Evolutionary conservation across 495 filamentous ascomycete species (phyloP), one percentile per base, ranked within the genome.

Genomic region (Podospora pseudoanserina): DNA sequence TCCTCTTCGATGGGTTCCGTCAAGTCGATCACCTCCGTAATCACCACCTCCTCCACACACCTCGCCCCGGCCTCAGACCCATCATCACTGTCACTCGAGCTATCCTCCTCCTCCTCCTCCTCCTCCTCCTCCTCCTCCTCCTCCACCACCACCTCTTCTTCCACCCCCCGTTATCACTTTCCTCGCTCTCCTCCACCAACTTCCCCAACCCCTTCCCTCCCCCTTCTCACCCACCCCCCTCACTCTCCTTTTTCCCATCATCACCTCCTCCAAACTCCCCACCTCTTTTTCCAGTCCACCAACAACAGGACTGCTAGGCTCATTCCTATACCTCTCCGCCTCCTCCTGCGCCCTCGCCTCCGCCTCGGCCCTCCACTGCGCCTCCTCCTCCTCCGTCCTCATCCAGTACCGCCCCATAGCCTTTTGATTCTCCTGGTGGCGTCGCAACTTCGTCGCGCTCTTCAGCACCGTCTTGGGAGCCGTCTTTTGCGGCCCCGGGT

Each of bases 361-460:
- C 20, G 72, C 72, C 34, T 78, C 76, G 1, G 66, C 71, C n/a
- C 76, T 59, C 70, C 68, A 70, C 60, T 67, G 64, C 5, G 75
- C 73, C 64, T 78, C 76, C 26, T 78, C 76, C 61, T 78, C 75
- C 63, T 78, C 76, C 2, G 75, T 78, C 4, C 75, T 68, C 15
- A 71, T 65, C 76, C 76, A 78, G 60, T 78, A 78, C 34, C 75
- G 62, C 5, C 72, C 73, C 76, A 78, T 78, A 32, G 76, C 76
- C 28, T 66, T 68, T 61, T 78, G 76, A 67, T 78, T 78, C 67
- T 75, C 73, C 59, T 75, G 72, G 54, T 78, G 76, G 9, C 76
- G 64, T 44, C 73, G 60, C 64, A 74, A 60, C 68, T 78, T 77
- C 5, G 72, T 74, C 4, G 75, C 73, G 61, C 70, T 78, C 59